Evolutionary conservation across 495 filamentous ascomycete genomes (phyloP), one percentile per base, ranked within the genome.

Genomic region (Diplogelasinospora grovesii): DNA sequence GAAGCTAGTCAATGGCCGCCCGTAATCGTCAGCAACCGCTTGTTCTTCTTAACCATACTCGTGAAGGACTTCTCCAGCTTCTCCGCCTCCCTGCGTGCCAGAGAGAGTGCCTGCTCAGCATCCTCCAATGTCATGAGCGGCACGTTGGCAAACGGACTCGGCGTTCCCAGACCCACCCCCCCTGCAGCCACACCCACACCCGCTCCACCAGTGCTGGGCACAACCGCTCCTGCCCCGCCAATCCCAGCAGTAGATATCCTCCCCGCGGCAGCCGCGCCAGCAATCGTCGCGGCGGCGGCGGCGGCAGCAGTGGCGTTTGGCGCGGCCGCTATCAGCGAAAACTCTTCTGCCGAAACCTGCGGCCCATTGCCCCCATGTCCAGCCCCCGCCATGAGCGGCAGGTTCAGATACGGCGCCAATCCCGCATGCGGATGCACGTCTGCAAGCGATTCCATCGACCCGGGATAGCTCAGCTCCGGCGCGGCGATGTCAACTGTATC

Each of bases 1-100:
- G 8, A 22, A 34, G 44, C 29, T 53, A 61, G 57, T 61, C 57
- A 61, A 61, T 61, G 57, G 19, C 46, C 49, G 19, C 54, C 54
- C 3, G 37, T 46, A 5, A 32, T 46, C 19, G 43, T 40, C 30
- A 73, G 41, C 24, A 78, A 34, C 41, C 63, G 59, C 40, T 71
- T 61, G 49, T 85, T 85, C 68, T 73, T 78, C 49, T 77, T 77
- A 40, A 82, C 64, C 24, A 83, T 39, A 37, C 69, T 64, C 45
- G 69, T 71, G 15, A 85, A 53, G 48, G 66, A 78, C 69, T 84
- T 86, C 59, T 86, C 84, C 7, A 85, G 53, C 41, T 56, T 70
- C 38, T 88, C 84, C 23, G 77, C 71, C 51, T 86, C 81, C 65
- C 79, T 84, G 46, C 70, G 70, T n/a, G 74, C 69, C 8, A 56